Evolutionary conservation across 345 rosid genomes (phyloP).

Genomic region (Psidium friedrichsthalianum): DNA sequence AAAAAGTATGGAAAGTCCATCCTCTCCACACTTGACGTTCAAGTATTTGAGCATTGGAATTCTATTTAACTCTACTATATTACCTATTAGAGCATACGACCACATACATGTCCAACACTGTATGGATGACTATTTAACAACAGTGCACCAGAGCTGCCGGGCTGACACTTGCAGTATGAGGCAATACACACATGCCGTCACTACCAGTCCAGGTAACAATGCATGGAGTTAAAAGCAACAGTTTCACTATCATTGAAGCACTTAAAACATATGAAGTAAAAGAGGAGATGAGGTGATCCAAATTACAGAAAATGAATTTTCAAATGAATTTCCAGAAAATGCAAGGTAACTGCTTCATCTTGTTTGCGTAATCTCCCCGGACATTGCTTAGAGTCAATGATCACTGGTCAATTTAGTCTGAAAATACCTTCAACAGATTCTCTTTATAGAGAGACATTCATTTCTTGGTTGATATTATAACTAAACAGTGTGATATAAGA

Average conservation of each 20-base stretch:
- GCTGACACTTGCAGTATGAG: background rate
- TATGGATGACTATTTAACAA: background rate
- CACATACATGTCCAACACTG: background rate
- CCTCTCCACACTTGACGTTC: background rate
- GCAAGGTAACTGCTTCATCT: background rate
- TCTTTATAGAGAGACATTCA: background rate
- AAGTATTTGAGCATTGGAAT: background rate
- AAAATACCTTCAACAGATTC: background rate
- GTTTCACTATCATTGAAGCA: background rate
- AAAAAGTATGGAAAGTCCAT: background rate
- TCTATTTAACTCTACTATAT: background rate
- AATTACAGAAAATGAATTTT: background rate
- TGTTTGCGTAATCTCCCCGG: background rate
- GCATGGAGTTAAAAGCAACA: background rate
- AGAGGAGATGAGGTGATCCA: background rate
- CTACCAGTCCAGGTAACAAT: background rate
- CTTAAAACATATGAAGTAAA: background rate
- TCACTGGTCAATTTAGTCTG: background rate
- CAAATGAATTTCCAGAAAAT: background rate
- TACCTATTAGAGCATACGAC: background rate
- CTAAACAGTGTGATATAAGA: background rate
- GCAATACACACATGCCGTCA: background rate
- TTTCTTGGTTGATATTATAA: background rate
- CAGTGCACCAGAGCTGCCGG: background rate
- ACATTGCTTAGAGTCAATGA: background rate